phyloP scores from a whole-genome alignment of 2,329 filamentous ascomycete genomes.

The Cercospora sojina region DNA sequence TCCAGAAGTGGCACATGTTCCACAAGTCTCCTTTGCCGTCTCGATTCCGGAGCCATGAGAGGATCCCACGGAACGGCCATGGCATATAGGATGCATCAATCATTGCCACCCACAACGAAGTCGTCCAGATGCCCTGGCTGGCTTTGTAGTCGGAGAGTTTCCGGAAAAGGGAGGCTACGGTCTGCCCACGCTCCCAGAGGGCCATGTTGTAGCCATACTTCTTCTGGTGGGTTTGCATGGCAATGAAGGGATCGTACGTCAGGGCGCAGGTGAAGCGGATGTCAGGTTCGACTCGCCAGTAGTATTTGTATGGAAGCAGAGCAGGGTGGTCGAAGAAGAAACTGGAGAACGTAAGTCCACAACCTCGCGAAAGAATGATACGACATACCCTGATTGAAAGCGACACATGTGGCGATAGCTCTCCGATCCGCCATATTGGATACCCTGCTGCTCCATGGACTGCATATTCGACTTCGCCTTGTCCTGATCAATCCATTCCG shows the following conservation, averaged over 20 bases:
- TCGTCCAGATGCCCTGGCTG: not conserved
- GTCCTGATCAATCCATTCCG: not conserved
- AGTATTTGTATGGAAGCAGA: not conserved
- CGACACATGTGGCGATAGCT: not conserved
- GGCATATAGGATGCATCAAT: not conserved
- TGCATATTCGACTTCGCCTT: not conserved
- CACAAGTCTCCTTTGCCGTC: not conserved
- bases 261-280: not conserved
- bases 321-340: not conserved
- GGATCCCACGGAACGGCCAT: not conserved
- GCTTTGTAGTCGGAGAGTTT: not conserved
- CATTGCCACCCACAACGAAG: not conserved
- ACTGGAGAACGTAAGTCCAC: not conserved
- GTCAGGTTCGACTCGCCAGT: not conserved
- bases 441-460: not conserved
- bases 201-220: not conserved
- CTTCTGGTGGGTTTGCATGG: not conserved
- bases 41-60: not conserved
- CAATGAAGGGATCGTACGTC: not conserved
- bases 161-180: not conserved
- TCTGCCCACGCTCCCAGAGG: not conserved
- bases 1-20: not conserved
- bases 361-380: not conserved
- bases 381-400: not conserved
- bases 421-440: not conserved